Conservation (phyloP, 805 yeast genomes). For the Starmerella khaoyaiensis region DNA sequence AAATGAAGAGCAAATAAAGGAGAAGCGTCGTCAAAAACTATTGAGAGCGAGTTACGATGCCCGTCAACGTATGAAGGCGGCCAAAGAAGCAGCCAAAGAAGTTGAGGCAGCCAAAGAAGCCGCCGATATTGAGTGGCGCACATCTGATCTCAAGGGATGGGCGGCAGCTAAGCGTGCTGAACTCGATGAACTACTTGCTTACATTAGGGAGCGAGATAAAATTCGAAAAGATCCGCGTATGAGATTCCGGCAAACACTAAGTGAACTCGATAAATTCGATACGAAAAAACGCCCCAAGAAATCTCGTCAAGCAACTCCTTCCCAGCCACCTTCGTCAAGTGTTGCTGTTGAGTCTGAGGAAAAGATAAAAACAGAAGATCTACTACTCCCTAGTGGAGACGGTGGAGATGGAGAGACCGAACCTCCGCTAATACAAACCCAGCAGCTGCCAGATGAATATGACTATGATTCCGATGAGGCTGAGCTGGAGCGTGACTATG, state of each 20-base stretch:
- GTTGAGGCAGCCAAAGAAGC: constrained; percentile 46
- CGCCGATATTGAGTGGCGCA: constrained; percentile 69
- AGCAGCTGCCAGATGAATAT: constrained; percentile 38
- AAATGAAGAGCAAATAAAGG: constrained; percentile 65
- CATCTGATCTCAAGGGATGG: constrained; percentile 66
- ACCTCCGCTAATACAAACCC: not conserved
- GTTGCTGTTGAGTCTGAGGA: too few species aligned
- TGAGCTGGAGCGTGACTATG: constrained; percentile 65
- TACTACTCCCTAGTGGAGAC: not conserved
- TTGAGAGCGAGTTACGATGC: constrained; percentile 84
- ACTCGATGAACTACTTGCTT: constrained; percentile 45
- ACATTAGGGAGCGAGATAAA: constrained; percentile 53
- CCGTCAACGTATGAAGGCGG: constrained; percentile 65
- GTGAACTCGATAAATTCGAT: constrained; percentile 1
- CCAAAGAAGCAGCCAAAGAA: constrained; percentile 53
- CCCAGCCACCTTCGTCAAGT: not conserved
- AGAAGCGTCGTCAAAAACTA: constrained; percentile 71
- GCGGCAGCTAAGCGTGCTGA: constrained; percentile 51
- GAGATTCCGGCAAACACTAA: constrained; percentile 12
- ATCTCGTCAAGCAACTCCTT: not conserved
- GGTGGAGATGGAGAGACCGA: not conserved
- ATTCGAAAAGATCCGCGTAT: constrained; percentile 53
- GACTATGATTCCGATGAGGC: constrained; percentile 38
- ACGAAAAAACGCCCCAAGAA: not conserved
- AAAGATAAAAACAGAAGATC: not conserved